Evolutionary conservation across 116 monocot genomes (phyloP), one percentile per base, ranked within the genome.

Genomic region (Papilionanthe hybrid): DNA sequence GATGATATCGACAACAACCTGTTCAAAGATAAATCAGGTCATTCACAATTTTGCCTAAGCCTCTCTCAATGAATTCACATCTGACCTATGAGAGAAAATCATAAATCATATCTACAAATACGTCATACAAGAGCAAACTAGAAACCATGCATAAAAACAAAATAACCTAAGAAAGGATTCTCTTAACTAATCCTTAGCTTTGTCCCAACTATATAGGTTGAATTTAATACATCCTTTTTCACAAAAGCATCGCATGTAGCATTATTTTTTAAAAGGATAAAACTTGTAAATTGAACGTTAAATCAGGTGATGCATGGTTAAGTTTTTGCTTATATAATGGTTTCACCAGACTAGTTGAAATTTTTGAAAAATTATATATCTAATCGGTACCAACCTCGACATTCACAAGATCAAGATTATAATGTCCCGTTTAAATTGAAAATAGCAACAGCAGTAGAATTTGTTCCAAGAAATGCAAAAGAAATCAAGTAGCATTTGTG

Each of bases 1-100:
- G 75, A 98, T 91, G 69, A 98, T 94, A 79, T 81, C 94, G 37
- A 87, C 55, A 17, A 79, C 91, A 58, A 86, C 94, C 98, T 98
- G 86, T 68, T 83, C 47, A 42, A 20, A 75, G 49, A 49, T 73
- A 75, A 28, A 48, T 50, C 7, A 73, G 45, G 20, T 73, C 49
- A 75, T 23, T 18, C 56, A 74, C 79, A 74, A 69, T 47, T 72
- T 32, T 32, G 32, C 5, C 15, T 32, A 69, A 69, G 37, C 30
- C 69, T 32, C 37, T 5, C 5, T 69, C 32, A 69, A 69, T 37
- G 1, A 32, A 17, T 15, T 69, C 17, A 69, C 23, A 69, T 32
- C 29, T 37, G 69, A 69, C 15, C 37, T 37, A 15, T 32, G 15
- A 32, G 18, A 29, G 7, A 11, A 69, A 30, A 30, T 69, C 13